Evolutionary conservation across 202 grass and related monocot genomes (phyloP).

Genomic region (Schoenoplectus tabernaemontani): DNA sequence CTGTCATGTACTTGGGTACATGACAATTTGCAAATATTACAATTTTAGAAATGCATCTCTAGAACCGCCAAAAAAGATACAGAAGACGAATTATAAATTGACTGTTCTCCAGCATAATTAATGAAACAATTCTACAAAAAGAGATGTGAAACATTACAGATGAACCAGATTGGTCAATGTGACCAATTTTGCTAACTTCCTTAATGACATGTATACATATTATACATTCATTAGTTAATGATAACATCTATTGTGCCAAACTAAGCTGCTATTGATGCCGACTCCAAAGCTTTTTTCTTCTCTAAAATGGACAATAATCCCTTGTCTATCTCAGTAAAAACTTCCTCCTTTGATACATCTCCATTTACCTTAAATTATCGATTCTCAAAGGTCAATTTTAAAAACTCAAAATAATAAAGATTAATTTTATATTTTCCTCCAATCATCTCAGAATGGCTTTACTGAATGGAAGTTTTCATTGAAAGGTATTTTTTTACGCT

Average conservation of each 20-base stretch:
- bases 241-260: slow-evolving; percentile 26
- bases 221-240: neutral
- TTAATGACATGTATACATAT: slow-evolving; percentile 17
- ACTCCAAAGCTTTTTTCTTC: slow-evolving; percentile 31
- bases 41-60: neutral
- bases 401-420: slow-evolving; percentile 8
- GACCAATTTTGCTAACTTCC: slow-evolving; percentile 21
- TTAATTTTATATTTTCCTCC: neutral
- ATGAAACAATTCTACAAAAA: neutral
- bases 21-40: too few relatives aligned
- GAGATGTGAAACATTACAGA: slow-evolving; percentile 13
- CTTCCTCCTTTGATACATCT: slow-evolving; percentile 36
- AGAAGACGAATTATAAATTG: neutral
- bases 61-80: neutral
- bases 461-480: slow-evolving; percentile 1
- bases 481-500: neutral
- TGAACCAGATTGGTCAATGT: neutral
- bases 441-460: neutral
- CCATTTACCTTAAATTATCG: slow-evolving; percentile 56
- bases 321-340: slow-evolving; percentile 63
- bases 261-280: slow-evolving; percentile 28
- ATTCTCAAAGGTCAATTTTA: neutral
- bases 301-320: slow-evolving; percentile 33
- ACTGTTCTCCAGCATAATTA: neutral
- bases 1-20: too few relatives aligned